Evolutionary conservation across 1,139 yeast genomes (phyloP).

Genomic region (Trichomonascaceae sp.): DNA sequence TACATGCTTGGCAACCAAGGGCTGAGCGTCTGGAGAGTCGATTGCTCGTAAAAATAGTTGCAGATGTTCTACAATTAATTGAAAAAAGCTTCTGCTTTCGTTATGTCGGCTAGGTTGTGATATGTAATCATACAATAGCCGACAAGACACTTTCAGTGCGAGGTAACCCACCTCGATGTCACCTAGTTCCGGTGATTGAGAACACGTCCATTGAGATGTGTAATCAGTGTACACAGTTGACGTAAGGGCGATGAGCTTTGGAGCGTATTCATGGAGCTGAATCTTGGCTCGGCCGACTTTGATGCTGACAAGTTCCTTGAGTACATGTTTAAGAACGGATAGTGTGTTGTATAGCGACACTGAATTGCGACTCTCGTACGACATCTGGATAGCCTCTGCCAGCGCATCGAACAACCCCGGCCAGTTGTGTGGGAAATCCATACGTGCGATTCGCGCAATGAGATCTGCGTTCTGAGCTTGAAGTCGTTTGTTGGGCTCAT

Average conservation of each 20-base stretch:
- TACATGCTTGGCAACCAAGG: conserved; percentile 54
- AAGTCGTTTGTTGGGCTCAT: conserved; percentile 62
- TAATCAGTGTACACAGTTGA: conserved; percentile 45
- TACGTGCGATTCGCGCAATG: conserved; percentile 59
- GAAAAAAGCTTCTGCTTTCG: conserved; percentile 48
- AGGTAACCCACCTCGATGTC: conserved; percentile 62
- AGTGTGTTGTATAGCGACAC: conserved; percentile 49
- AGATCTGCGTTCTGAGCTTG: conserved; percentile 77
- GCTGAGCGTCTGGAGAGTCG: conserved; percentile 34
- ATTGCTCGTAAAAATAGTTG: conserved; percentile 42
- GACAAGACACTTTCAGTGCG: conserved; percentile 58
- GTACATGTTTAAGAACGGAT: conserved; percentile 57
- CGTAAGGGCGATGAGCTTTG: conserved; percentile 45
- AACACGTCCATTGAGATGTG: conserved; percentile 48
- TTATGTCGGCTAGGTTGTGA: conserved; percentile 52
- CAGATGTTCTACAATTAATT: conserved; percentile 45
- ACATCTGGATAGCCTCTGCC: conserved; percentile 33
- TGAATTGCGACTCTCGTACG: conserved; percentile 31
- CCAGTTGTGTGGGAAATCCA: conserved; percentile 86
- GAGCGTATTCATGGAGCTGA: conserved; percentile 63
- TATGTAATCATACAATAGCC: conserved; percentile 66
- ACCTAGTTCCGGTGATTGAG: conserved; percentile 15
- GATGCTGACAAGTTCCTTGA: conserved; percentile 61
- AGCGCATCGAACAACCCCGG: conserved; percentile 60
- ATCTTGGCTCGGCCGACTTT: conserved; percentile 73